phyloP scores from a whole-genome alignment of 1,284 basidiomycete species.

The Apiotrichum mycotoxinovorans region DNA sequence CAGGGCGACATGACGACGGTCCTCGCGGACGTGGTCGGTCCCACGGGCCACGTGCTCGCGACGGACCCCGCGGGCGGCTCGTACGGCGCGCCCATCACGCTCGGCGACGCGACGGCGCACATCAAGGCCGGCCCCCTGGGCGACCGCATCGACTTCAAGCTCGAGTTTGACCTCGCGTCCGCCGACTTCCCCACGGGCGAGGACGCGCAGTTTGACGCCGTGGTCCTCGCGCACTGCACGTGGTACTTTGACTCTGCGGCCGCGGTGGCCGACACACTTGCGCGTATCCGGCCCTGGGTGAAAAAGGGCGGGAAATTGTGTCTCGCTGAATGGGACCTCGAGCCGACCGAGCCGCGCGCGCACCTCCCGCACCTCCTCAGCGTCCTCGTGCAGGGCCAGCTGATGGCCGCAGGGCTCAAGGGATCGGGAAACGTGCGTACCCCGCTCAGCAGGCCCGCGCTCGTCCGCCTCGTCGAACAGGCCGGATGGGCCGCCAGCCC shows the following conservation, averaged over 20 bases:
- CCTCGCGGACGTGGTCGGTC: conserved; percentile 7
- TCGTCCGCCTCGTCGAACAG: background rate
- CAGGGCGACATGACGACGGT: conserved; percentile 4
- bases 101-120: conserved; percentile 4
- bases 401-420: background rate
- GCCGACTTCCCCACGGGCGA: background rate
- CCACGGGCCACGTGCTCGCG: background rate
- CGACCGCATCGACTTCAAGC: background rate
- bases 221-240: conserved; percentile 8
- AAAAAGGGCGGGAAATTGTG: background rate
- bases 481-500: background rate
- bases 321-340: conserved; percentile 9
- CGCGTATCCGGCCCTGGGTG: background rate
- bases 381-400: background rate
- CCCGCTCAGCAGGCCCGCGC: background rate
- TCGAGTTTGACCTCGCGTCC: background rate
- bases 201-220: background rate
- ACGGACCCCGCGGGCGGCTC: conserved; percentile 7
- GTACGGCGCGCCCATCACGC: conserved; percentile 8
- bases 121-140: background rate
- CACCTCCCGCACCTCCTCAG: conserved; percentile 7
- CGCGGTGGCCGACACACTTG: background rate
- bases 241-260: conserved; percentile 9
- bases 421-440: background rate
- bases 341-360: background rate